Base-by-base conservation (phyloP, 345 rosid genomes). In the Gynandropsis gynandra region DNA sequence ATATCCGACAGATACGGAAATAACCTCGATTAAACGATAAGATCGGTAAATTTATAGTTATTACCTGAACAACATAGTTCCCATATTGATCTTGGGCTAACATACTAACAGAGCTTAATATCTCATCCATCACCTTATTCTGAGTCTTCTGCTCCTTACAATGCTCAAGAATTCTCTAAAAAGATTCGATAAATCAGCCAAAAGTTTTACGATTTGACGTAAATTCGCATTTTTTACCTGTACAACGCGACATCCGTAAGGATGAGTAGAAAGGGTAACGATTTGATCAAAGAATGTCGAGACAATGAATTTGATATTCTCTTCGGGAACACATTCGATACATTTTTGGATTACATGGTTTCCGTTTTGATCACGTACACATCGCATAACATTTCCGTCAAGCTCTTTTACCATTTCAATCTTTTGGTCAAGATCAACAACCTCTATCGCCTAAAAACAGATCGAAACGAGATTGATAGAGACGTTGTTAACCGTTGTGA, bases 321-420 rank as follows among this genome's bases (percentile, higher is more conserved):
- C 95, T 72, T 86, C 96, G 48, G 97, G 96, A 17, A 89, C 72
- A 53, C 97, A 83, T 65, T 89, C 97, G 9, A 89, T 86, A 64
- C 97, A 89, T 80, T 89, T 89, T 70, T 89, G 97, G 65, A 89
- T 81, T 24, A 89, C 97, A 59, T 89, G 97, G 74, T 89, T 89
- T 58, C 97, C 97, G 42, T 89, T 89, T 79, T 89, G 97, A 75
- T 89, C 97, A 19, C 88, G 94, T 8, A 89, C 97, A 16, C 94
- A 89, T 32, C 88, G 90, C 97, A 89, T 81, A 9, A 89, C 75
- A 56, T 89, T 80, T 50, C 97, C 85, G 41, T 89, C 95, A 52
- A 89, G 97, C 71, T 89, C 97, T 67, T 65, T 70, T 45, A 83
- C 97, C 97, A 89, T 89, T 66, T 71, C 69, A 19, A 77, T 80